These are phyloP conservation scores for Blastomyces parvus DNA, from an alignment of 2,329 filamentous ascomycete genomes.

Conservation along the genomic window DNA sequence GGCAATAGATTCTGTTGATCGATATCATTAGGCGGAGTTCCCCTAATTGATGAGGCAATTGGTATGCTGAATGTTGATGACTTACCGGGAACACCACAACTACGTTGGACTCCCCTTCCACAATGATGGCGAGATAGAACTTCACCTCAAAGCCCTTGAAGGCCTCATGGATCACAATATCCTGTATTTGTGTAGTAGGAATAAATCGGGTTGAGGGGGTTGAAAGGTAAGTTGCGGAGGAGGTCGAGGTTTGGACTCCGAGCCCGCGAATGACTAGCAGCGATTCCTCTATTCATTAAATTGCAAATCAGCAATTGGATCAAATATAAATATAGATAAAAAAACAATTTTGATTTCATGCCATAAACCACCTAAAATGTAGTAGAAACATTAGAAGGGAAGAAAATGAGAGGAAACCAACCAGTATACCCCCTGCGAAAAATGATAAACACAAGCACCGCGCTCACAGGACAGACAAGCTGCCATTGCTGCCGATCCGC, in stretches of 20 bases:
- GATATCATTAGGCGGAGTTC: slow-evolving; percentile 11
- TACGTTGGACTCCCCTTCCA: slow-evolving; percentile 76
- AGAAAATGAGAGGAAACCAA: slow-evolving; percentile 22
- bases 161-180: slow-evolving; percentile 90
- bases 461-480: slow-evolving; percentile 32
- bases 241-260: slow-evolving; percentile 78
- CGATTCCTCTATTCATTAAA: slow-evolving; percentile 57
- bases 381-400: neutral
- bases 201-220: slow-evolving; percentile 63
- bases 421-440: slow-evolving; percentile 44
- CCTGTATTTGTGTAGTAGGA: slow-evolving; percentile 81
- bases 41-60: neutral
- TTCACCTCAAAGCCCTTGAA: slow-evolving; percentile 85
- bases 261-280: slow-evolving; percentile 80
- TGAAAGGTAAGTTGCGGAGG: slow-evolving; percentile 57
- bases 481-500: slow-evolving; percentile 35
- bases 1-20: slow-evolving; percentile 53
- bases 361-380: neutral
- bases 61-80: slow-evolving; percentile 11
- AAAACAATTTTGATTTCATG: neutral
- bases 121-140: slow-evolving; percentile 82
- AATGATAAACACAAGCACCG: slow-evolving; percentile 36
- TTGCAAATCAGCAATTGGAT: slow-evolving; percentile 33
- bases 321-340: slow-evolving; percentile 7
- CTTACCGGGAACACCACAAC: slow-evolving; percentile 86